phyloP scores from a whole-genome alignment of 371 early-diverging fungal genomes.

The Mortierella sp. region DNA sequence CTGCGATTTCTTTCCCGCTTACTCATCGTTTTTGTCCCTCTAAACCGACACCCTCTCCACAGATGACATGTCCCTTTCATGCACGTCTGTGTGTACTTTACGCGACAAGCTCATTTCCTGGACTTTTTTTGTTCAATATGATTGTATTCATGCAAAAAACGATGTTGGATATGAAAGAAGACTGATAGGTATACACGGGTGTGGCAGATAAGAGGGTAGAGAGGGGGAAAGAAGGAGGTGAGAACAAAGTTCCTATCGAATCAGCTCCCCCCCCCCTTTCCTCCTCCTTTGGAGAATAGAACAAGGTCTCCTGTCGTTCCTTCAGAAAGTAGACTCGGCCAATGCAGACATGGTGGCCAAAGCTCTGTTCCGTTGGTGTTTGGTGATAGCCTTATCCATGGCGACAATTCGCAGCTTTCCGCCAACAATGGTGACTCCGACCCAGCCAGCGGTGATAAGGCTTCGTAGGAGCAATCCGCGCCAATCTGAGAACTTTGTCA shows the following conservation, averaged over 20 bases:
- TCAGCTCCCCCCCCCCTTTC: too few species aligned
- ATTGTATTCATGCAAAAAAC: too few species aligned
- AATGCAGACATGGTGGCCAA: slow-evolving; percentile 32
- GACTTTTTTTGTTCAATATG: too few species aligned
- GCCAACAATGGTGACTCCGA: slow-evolving; percentile 47
- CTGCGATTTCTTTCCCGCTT: too few species aligned
- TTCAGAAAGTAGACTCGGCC: background rate
- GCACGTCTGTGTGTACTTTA: too few species aligned
- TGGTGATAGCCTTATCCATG: slow-evolving; percentile 41
- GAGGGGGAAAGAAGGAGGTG: background rate
- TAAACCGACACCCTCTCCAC: too few species aligned
- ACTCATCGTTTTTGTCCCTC: too few species aligned
- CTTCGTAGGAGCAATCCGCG: slow-evolving; percentile 40
- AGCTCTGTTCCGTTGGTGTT: slow-evolving; percentile 41
- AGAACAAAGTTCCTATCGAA: background rate
- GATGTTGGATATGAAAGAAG: too few species aligned
- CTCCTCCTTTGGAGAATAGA: too few species aligned
- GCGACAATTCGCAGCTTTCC: slow-evolving; percentile 50
- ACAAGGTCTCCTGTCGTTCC: too few species aligned
- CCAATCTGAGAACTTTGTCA: slow-evolving; percentile 53
- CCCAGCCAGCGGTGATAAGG: slow-evolving; percentile 52
- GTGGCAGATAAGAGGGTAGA: background rate
- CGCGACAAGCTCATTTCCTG: too few species aligned
- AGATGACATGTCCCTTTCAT: too few species aligned
- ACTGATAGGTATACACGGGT: background rate